These are phyloP conservation scores for Trichoderma sp. DNA, from an alignment of 2,329 filamentous ascomycete genomes.

Conservation along the genomic window DNA sequence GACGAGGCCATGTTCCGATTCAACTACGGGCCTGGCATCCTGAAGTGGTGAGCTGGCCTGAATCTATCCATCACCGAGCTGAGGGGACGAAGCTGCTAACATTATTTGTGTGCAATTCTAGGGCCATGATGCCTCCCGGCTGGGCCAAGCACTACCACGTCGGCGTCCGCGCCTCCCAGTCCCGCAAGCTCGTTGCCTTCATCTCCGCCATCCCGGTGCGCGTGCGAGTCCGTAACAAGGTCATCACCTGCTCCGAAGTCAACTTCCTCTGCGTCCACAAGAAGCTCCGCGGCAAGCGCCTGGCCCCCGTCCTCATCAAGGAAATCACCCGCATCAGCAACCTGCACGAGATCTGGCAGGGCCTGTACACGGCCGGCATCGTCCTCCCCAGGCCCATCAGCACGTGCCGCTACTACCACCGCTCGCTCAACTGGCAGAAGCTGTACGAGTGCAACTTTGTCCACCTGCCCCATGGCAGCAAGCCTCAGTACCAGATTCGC, in stretches of 20 bases:
- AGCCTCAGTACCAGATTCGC: slow-evolving; percentile 77
- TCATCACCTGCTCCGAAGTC: slow-evolving; percentile 80
- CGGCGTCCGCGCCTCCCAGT: slow-evolving; percentile 80
- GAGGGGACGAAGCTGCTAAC: neutral
- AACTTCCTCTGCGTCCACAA: slow-evolving; percentile 99
- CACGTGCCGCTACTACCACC: slow-evolving; percentile 93
- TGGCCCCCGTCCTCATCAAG: slow-evolving; percentile 93
- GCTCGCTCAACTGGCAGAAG: slow-evolving; percentile 92
- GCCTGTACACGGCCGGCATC: slow-evolving; percentile 90
- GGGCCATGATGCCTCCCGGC: slow-evolving; percentile 90
- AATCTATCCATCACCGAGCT: neutral
- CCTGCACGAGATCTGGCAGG: slow-evolving; percentile 82
- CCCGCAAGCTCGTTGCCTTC: slow-evolving; percentile 86
- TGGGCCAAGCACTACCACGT: slow-evolving; percentile 96
- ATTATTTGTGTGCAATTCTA: slow-evolving; percentile 32
- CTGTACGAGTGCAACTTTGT: slow-evolving; percentile 94
- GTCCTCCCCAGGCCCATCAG: slow-evolving; percentile 88
- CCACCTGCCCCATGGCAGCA: slow-evolving; percentile 77
- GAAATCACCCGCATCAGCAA: slow-evolving; percentile 95
- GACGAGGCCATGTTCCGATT: slow-evolving; percentile 97
- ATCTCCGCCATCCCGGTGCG: slow-evolving; percentile 90
- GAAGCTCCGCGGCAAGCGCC: slow-evolving; percentile 88
- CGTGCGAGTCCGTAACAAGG: slow-evolving; percentile 73
- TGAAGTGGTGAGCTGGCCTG: slow-evolving; percentile 67
- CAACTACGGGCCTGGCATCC: slow-evolving; percentile 85